phyloP scores from a whole-genome alignment of 1,139 yeast species.

The Taphrina wiesneri region DNA sequence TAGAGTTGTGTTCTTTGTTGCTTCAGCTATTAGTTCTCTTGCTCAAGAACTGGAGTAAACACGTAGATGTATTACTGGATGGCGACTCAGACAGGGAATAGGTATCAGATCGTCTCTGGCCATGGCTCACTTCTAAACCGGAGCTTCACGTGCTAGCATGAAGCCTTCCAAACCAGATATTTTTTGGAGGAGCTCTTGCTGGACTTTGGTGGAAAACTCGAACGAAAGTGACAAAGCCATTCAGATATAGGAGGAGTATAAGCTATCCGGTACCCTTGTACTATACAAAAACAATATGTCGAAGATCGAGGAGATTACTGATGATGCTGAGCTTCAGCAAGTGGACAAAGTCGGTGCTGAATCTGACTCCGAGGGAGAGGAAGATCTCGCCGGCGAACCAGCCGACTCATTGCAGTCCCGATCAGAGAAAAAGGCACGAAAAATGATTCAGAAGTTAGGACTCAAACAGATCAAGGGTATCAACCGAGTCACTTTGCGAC shows the following conservation, averaged over 20 bases:
- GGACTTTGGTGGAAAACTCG: constrained; percentile 10
- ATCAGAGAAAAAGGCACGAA: constrained; percentile 96
- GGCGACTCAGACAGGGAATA: no score
- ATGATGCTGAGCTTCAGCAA: constrained; percentile 28
- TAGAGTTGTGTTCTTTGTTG: no score
- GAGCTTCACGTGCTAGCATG: neutral
- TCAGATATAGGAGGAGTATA: neutral
- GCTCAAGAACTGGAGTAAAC: no score
- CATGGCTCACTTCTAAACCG: no score
- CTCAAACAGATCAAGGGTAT: constrained; percentile 90
- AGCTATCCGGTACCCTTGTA: neutral
- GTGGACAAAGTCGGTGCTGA: constrained; percentile 21
- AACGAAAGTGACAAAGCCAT: neutral
- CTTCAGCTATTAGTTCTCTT: no score
- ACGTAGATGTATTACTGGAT: no score
- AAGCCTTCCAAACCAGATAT: no score
- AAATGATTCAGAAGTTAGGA: constrained; percentile 81
- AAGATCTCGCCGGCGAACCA: constrained; percentile 21
- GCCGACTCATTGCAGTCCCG: constrained; percentile 51
- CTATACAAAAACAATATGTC: constrained; percentile 9
- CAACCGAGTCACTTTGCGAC: constrained; percentile 93
- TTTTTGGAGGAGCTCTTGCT: neutral
- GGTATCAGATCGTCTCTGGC: no score
- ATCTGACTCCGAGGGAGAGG: constrained; percentile 30
- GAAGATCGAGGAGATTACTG: constrained; percentile 32